These are phyloP conservation scores for Luffa acutangula DNA, from an alignment of 306 rosid species.

Conservation along the genomic window DNA sequence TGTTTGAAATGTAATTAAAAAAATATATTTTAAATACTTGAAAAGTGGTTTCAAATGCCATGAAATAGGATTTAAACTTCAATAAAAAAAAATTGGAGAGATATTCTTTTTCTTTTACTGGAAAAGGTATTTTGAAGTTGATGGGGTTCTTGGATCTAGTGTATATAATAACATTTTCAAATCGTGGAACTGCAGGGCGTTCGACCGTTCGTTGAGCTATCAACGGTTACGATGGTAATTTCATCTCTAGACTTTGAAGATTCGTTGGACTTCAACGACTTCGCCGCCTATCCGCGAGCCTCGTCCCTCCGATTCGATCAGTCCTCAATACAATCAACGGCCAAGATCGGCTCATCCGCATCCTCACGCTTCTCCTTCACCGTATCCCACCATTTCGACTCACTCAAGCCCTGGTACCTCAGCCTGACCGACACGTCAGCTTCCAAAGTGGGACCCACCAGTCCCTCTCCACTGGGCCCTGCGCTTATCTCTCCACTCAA, in stretches of 20 bases:
- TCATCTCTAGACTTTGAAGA: slow-evolving; percentile 86
- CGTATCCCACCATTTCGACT: slow-evolving; percentile 76
- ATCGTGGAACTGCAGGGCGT: slow-evolving; percentile 50
- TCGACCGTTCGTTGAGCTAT: slow-evolving; percentile 71
- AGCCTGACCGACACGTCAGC: slow-evolving; percentile 73
- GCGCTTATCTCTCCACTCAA: slow-evolving; percentile 80
- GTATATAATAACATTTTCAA: not conserved
- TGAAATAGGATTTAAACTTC: not conserved
- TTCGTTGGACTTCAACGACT: slow-evolving; percentile 53
- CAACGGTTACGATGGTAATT: slow-evolving; percentile 47
- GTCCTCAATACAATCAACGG: slow-evolving; percentile 42
- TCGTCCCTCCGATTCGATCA: slow-evolving; percentile 78
- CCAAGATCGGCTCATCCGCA: slow-evolving; percentile 69
- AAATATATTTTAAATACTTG: no score
- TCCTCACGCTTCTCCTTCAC: slow-evolving; percentile 95
- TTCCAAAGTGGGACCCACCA: slow-evolving; percentile 79
- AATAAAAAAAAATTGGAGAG: not conserved
- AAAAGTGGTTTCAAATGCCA: no score
- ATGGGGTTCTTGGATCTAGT: not conserved
- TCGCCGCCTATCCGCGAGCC: slow-evolving; percentile 61
- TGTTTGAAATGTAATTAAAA: no score
- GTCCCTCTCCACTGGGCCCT: slow-evolving; percentile 38
- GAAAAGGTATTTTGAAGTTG: not conserved
- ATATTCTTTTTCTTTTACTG: not conserved
- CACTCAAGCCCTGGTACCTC: slow-evolving; percentile 93